phyloP scores from a whole-genome alignment of 2,329 filamentous ascomycete genomes.

The Fusarium sp. region DNA sequence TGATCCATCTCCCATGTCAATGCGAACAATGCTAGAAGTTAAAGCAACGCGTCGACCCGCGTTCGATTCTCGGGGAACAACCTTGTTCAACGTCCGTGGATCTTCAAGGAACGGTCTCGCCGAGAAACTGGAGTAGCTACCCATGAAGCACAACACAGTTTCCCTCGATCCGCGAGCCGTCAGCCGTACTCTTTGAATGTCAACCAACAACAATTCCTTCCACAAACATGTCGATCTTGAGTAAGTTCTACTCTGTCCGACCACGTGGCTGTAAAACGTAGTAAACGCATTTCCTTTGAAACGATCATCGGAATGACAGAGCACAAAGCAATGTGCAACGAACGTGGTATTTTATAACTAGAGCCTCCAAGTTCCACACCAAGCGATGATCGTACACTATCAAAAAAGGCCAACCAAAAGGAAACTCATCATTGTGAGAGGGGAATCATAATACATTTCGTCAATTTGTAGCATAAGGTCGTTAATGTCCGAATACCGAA shows the following conservation, averaged over 20 bases:
- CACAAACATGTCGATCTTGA: neutral
- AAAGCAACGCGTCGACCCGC: neutral
- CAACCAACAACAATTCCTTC: neutral
- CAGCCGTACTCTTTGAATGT: neutral
- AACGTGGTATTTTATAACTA: constrained; percentile 26
- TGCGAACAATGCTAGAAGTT: neutral
- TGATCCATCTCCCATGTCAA: constrained; percentile 4
- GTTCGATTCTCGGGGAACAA: neutral
- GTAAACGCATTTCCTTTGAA: constrained; percentile 9
- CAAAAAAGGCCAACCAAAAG: neutral
- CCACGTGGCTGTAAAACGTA: constrained; percentile 33
- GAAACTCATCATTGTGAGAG: neutral
- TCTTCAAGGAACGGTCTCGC: neutral
- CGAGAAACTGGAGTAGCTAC: neutral
- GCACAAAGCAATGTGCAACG: constrained; percentile 24
- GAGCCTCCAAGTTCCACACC: constrained; percentile 10
- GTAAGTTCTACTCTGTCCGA: neutral
- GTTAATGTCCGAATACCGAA: neutral
- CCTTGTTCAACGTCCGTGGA: neutral
- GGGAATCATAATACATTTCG: constrained; percentile 9
- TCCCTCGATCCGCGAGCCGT: constrained; percentile 1
- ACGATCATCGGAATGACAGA: constrained; percentile 20
- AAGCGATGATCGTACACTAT: constrained; percentile 10
- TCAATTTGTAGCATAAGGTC: constrained; percentile 31
- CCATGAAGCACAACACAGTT: neutral